Evolutionary conservation across 768 basidiomycete species (phyloP), one percentile per base, ranked within the genome.

Genomic region (Hygrophorus pudorinus): DNA sequence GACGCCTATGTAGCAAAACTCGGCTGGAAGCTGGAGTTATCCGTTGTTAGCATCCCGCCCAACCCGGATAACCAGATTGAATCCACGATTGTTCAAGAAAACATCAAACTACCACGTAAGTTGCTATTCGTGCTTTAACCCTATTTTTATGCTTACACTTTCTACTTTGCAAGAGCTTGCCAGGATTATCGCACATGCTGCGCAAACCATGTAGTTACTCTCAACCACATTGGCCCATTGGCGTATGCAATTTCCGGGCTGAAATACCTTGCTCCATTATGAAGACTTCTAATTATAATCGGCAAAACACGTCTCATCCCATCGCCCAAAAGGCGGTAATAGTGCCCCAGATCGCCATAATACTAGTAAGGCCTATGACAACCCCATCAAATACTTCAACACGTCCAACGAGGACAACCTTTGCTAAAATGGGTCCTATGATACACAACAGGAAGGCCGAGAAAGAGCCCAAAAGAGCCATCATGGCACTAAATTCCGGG

Each of bases 391-490:
- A 62, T 34, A 64, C 38, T 10, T 62, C 56, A 50, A 73, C 76
- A 34, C 57, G 64, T 3, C 73, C 65, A 17, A 72, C 65, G 45
- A 89, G 63, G 39, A 68, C 70, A 12, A 82, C 64, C 57, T 85
- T 85, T 4, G 83, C 84, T 18, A 75, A 66, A 31, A 93, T 67
- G 4, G 90, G 92, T 8, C 82, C 77, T 47, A 88, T 78, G 17
- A 86, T 73, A 49, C 84, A 85, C 17, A 89, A 71, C 54, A 80
- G 65, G 51, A 80, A 80, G 0, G 89, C 85, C 29, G 82, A 80
- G 59, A 90, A 89, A n/a, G 87, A 81, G 2, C 93, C 93, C 42
- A 97, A 66, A 60, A 96, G 86, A 1, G 89, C 86, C 85, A 92
- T 90, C 61, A 83, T 67, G 4, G 79, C 71, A 50, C 81, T 78